Conservation (phyloP, 129 eudicot genomes). For the Saussurea involucrata region DNA sequence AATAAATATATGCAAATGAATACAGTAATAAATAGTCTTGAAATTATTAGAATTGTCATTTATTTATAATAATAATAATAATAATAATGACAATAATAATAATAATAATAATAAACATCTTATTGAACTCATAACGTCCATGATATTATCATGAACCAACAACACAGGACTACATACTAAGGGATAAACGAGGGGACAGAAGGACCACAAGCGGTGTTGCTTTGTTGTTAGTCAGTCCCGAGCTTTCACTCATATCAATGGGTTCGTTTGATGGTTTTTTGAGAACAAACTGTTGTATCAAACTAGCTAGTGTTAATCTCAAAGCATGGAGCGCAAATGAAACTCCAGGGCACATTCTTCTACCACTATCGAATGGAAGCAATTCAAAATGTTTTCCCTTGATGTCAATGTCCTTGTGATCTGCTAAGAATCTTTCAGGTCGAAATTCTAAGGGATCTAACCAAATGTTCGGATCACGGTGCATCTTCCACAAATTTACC, state of each 20-base stretch:
- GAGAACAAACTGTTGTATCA: constrained; percentile 11
- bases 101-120: too few species aligned
- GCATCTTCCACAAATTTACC: constrained; percentile 29
- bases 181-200: constrained; percentile 4
- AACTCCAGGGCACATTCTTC: constrained; percentile 24
- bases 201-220: constrained; percentile 17
- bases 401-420: constrained; percentile 17
- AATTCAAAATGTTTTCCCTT: constrained; percentile 25
- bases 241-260: constrained; percentile 24
- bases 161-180: background rate
- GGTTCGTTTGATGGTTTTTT: constrained; percentile 5
- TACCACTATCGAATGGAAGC: constrained; percentile 30
- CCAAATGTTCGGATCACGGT: constrained; percentile 16
- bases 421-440: constrained; percentile 32
- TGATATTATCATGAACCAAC: background rate
- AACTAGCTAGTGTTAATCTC: constrained; percentile 9
- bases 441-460: constrained; percentile 18
- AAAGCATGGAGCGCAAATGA: background rate
- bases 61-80: too few species aligned
- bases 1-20: too few species aligned
- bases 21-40: too few species aligned
- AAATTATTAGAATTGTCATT: too few species aligned
- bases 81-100: too few species aligned
- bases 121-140: too few species aligned
- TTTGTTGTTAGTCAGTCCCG: constrained; percentile 3